Conservation (phyloP, 2,329 filamentous ascomycete species). For the Diplodia sapinea region DNA sequence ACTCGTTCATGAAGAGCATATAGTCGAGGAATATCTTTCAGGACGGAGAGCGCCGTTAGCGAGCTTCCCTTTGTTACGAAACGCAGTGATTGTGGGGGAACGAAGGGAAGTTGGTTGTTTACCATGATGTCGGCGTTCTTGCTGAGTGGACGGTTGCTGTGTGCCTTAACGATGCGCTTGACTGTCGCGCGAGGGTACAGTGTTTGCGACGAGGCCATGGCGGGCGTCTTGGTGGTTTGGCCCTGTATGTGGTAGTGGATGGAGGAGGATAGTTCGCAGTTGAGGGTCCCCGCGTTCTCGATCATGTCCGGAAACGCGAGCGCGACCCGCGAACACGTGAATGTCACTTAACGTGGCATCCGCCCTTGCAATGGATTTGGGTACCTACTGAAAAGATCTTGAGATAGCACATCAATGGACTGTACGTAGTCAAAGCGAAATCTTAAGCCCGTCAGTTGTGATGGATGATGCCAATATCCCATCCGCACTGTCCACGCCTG, state of each 20-base stretch:
- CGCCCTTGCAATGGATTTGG: not conserved
- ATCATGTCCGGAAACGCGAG: slow-evolving; percentile 31
- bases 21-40: slow-evolving; percentile 82
- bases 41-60: not conserved
- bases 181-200: slow-evolving; percentile 83
- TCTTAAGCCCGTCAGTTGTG: not conserved
- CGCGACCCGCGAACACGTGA: slow-evolving; percentile 28
- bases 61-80: not conserved
- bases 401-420: not conserved
- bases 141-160: slow-evolving; percentile 78
- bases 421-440: not conserved
- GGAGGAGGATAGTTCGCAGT: not conserved
- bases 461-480: not conserved
- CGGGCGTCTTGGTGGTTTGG: slow-evolving; percentile 20
- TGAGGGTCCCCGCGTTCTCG: slow-evolving; percentile 10
- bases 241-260: slow-evolving; percentile 24
- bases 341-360: not conserved
- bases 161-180: slow-evolving; percentile 89
- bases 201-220: slow-evolving; percentile 70
- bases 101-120: slow-evolving; percentile 39
- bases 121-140: slow-evolving; percentile 88
- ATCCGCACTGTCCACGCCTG: not conserved
- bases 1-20: slow-evolving; percentile 76
- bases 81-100: not conserved
- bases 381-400: not conserved